Percentiles rank a stretch among this genome's conserved stretches.
Conservation (phyloP, 1,139 yeast species). For the Zhuliangozyma parablackwelliae region DNA sequence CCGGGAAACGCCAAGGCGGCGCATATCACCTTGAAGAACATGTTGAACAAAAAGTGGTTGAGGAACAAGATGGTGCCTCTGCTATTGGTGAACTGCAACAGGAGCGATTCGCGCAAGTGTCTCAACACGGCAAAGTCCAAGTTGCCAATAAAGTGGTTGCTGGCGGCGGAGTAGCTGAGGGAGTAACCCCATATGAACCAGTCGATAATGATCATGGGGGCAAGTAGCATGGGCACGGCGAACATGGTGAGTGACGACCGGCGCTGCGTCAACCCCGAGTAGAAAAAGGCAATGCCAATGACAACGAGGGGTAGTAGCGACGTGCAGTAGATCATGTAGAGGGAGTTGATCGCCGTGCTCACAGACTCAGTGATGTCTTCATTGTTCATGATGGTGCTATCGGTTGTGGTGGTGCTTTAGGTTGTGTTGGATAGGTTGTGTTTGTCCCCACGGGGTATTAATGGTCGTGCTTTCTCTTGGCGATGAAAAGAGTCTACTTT, state of each 20-base stretch:
- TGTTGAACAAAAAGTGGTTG: constrained; percentile 46
- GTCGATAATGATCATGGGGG: constrained; percentile 43
- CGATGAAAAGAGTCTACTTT: no score
- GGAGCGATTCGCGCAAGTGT: constrained; percentile 23
- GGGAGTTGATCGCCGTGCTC: constrained; percentile 26
- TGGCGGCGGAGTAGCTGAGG: constrained; percentile 40
- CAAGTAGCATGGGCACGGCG: constrained; percentile 42
- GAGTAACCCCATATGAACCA: constrained; percentile 63
- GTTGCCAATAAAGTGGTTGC: constrained; percentile 45
- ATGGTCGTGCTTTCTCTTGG: no score
- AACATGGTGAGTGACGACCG: constrained; percentile 54
- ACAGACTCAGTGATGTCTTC: no score
- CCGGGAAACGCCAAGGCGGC: constrained; percentile 54
- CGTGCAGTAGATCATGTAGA: constrained; percentile 37
- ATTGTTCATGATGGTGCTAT: no score
- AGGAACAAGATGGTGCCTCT: constrained; percentile 39
- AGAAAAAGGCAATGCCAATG: constrained; percentile 47
- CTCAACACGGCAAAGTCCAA: constrained; percentile 40
- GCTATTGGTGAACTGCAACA: constrained; percentile 24
- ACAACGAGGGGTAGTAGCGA: constrained; percentile 29
- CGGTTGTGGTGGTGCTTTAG: no score
- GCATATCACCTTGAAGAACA: constrained; percentile 49
- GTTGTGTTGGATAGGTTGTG: no score
- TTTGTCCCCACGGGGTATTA: no score
- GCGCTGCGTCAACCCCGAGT: constrained; percentile 56